phyloP scores from a whole-genome alignment of 352 stramenopile genomes.

The Phytophthora quininea region DNA sequence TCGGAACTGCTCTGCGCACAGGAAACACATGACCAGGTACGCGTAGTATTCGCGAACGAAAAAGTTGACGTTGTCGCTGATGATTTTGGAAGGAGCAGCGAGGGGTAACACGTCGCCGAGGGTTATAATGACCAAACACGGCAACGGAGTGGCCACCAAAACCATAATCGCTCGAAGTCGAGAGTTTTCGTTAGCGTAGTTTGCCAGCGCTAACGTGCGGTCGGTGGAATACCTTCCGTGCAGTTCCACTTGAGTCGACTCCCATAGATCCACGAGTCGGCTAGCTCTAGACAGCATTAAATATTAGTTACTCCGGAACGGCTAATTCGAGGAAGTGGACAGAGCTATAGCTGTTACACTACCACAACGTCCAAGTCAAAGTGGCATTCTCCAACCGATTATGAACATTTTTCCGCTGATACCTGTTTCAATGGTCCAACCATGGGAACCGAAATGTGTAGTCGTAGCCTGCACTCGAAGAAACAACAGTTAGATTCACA shows the following conservation, averaged over 20 bases:
- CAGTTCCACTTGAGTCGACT: slow-evolving; percentile 1
- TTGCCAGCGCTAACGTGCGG: not conserved
- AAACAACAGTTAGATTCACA: not conserved
- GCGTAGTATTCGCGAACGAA: not conserved
- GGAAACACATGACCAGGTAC: no score
- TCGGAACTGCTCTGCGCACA: no score
- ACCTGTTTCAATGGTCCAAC: slow-evolving; percentile 12
- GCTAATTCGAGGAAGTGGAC: no score
- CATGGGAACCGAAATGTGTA: slow-evolving; percentile 45
- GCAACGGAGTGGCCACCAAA: slow-evolving; percentile 12
- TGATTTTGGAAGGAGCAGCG: slow-evolving; percentile 4
- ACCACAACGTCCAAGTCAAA: no score
- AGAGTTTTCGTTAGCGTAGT: not conserved
- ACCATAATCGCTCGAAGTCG: not conserved
- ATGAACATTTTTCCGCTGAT: no score
- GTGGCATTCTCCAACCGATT: no score
- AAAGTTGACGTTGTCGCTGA: not conserved
- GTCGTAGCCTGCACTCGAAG: slow-evolving; percentile 24
- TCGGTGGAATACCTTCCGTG: slow-evolving; percentile 7
- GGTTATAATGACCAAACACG: slow-evolving; percentile 14
- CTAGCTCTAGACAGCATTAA: no score
- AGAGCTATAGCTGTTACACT: no score
- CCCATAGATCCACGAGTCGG: not conserved
- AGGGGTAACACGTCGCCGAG: slow-evolving; percentile 13
- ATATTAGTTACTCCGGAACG: no score